Evolutionary conservation across 1,284 basidiomycete genomes (phyloP), one percentile per base, ranked within the genome.

Genomic region (Agaricales sp.): DNA sequence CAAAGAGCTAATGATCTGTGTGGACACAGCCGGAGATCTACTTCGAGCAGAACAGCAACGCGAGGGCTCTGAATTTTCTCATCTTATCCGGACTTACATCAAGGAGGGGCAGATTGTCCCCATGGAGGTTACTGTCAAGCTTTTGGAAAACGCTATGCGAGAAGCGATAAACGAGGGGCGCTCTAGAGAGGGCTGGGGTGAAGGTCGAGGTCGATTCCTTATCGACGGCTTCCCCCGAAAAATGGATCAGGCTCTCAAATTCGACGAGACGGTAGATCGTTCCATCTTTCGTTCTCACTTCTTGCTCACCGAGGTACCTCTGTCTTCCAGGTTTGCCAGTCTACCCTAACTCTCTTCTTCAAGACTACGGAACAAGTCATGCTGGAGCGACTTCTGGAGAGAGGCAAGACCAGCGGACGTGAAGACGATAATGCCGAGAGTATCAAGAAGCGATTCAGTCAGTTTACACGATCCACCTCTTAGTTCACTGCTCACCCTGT

Each of bases 161-260:
- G 77, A 70, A 43, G 80, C 80, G 8, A 65, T 95, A 43, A 58
- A 66, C 14, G 67, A 74, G 58, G 58, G 59, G 8, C 63, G 63
- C 49, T 57, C 64, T 1, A 69, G 67, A 4, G 67, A 71, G 12
- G 82, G 78, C 21, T 95, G 92, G 92, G 63, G 66, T 21, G 70
- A 78, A 46, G 90, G 86, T 38, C 74, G 73, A 52, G 90, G 89
- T 37, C 80, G 92, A 45, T 99, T 99, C 75, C 75, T 99, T 55
- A 86, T 99, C 57, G 96, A 99, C 58, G 96, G 96, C 2, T 99
- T 99, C 71, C 96, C 96, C 43, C 78, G 96, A 53, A 92, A 97
- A 75, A 93, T 99, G 92, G 96, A 99, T 66, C 96, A 99, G 69
- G 95, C 95, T 0, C 57, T 86, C 61, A 85, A 85, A 66, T 99